Evolutionary conservation across 2,329 filamentous ascomycete genomes (phyloP).

Genomic region (Arthrobotrys conoides): DNA sequence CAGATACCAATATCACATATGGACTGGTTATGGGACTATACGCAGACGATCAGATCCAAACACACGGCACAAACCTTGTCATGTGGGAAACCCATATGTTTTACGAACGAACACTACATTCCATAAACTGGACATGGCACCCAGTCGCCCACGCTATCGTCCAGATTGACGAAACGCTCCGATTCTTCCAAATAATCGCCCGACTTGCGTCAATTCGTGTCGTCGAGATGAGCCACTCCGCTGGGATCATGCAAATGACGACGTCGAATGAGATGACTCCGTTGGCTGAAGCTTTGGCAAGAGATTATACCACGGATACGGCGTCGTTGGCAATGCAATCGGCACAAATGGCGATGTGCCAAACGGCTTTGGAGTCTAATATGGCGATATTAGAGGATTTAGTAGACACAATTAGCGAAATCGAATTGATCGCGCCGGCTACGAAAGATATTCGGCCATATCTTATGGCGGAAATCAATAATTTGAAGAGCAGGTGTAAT

Average conservation of each 20-base stretch:
- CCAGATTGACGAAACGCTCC: slow-evolving; percentile 34
- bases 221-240: slow-evolving; percentile 33
- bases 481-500: slow-evolving; percentile 36
- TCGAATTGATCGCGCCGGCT: slow-evolving; percentile 6
- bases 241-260: slow-evolving; percentile 36
- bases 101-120: slow-evolving; percentile 16
- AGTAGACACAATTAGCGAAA: slow-evolving; percentile 19
- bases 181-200: slow-evolving; percentile 38
- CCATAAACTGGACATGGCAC: slow-evolving; percentile 40
- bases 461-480: slow-evolving; percentile 32
- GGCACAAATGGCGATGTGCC: slow-evolving; percentile 19
- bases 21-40: slow-evolving; percentile 38
- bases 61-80: slow-evolving; percentile 12
- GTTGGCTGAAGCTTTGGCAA: slow-evolving; percentile 33
- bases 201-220: slow-evolving; percentile 38
- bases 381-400: slow-evolving; percentile 35
- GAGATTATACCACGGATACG: slow-evolving; percentile 41
- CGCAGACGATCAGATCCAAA: slow-evolving; percentile 30
- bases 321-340: slow-evolving; percentile 39
- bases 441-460: slow-evolving; percentile 27
- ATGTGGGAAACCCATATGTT: slow-evolving; percentile 51
- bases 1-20: slow-evolving; percentile 30
- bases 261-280: slow-evolving; percentile 30
- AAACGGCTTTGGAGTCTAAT: slow-evolving; percentile 34
- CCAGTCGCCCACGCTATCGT: slow-evolving; percentile 31